Conservation (phyloP, 176 grass and related monocot genomes). For the Cenchrus purpureus region DNA sequence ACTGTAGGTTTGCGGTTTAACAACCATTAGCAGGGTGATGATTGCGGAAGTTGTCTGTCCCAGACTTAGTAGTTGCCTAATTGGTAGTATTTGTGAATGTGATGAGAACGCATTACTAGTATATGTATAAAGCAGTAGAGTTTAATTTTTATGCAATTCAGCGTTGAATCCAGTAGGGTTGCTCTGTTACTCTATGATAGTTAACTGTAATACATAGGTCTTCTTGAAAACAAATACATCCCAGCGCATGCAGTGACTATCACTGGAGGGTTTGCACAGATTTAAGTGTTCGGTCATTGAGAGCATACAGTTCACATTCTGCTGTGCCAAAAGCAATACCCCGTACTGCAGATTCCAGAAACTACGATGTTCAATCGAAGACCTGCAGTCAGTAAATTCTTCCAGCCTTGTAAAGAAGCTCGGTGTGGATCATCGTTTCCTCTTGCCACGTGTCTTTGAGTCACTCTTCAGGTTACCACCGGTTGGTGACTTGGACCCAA, state of each 20-base stretch:
- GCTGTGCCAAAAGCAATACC: constrained; percentile 1
- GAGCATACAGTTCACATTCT: not conserved
- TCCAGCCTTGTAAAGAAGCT: constrained; percentile 2
- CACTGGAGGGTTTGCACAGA: not conserved
- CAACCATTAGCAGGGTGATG: not conserved
- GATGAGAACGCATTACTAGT: not conserved
- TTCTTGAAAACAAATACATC: constrained; percentile 1
- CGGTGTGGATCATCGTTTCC: constrained; percentile 53
- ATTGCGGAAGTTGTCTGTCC: constrained; percentile 1
- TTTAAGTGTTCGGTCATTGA: not conserved
- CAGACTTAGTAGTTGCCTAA: not conserved
- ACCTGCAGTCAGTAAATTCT: not conserved
- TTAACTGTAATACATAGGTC: not conserved
- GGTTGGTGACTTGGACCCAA: constrained; percentile 53
- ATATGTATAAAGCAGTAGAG: constrained; percentile 21
- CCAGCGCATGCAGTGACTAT: not conserved
- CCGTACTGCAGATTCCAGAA: constrained; percentile 12
- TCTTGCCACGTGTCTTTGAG: constrained; percentile 50
- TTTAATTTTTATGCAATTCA: not conserved
- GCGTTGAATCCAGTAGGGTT: constrained; percentile 17
- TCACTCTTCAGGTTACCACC: constrained; percentile 24
- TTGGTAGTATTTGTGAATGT: not conserved
- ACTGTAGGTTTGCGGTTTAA: constrained; percentile 28
- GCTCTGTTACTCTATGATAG: not conserved
- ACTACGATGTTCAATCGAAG: constrained; percentile 16